Base-by-base conservation (phyloP, 169 alveolate genomes). In the Cyclospora cayetanensis region DNA sequence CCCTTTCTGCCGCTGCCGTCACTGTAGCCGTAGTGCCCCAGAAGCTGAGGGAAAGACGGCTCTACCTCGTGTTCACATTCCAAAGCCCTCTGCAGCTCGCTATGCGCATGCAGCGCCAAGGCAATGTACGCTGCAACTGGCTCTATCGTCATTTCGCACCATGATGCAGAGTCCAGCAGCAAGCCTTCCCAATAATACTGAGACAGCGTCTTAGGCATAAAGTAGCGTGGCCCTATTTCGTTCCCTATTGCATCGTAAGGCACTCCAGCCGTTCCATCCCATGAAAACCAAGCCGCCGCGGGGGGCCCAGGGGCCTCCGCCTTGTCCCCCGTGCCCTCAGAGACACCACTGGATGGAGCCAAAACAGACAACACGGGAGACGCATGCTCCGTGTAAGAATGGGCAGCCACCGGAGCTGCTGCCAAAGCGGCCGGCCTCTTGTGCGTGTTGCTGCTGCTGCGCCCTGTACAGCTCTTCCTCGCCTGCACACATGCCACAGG, bases 61-160 rank as follows among this genome's bases (percentile, higher is more conserved):
- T 34, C 46, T 39, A 34, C 46, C 27, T 18, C 34, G 25, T 25
- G 34, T 12, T 25, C 55, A 0, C 27, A 29, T 31, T 70, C 83
- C 55, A 70, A 55, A 29, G 34, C 46, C 50, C 53, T 31, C 53
- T 70, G 83, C 83, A 70, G 55, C 53, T 18, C 83, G 53, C 83
- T 70, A 27, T 70, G 83, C 27, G 83, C 83, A 70, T 34, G 84
- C 65, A 86, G 42, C 34, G 12, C 53, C 20, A 52, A 22, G 5
- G 92, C 92, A 2, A 68, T 37, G 50, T 86, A 42, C 1, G 55
- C 85, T 0, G 92, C 92, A 42, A 86, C 68, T n/a, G 41, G 35
- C 72, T 66, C 72, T 1, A 27, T 18, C 0, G 92, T 86, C 41
- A 76, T 66, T 25, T 66, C 85, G 31, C 18, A 42, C 92, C 92